Base-by-base conservation (phyloP, 257 asterid species). In the Solanum sitiens region DNA sequence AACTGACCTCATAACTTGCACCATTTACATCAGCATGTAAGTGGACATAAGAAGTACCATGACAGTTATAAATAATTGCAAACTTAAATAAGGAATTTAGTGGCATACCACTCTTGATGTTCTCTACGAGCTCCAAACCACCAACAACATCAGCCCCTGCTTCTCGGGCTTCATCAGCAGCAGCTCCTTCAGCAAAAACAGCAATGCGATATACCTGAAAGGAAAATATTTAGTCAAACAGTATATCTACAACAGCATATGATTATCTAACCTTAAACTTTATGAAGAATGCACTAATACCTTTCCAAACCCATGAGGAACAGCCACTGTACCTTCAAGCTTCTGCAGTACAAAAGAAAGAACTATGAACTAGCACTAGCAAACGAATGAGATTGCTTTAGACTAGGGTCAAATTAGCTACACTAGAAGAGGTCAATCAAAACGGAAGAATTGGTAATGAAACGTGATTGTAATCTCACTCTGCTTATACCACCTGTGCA, bases 151-250 rank as follows among this genome's bases (percentile, higher is more conserved):
- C 94, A 73, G 99, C 99, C 85, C 99, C 98, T 11, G 99, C 98
- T 21, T 92, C 98, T 90, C 95, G 94, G 83, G 99, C 99, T 89
- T 97, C 98, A 87, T 92, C 98, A 87, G 98, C 99, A 86, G 95
- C 96, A 90, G 98, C 94, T 90, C 99, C 99, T 92, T 97, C 99
- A 73, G 99, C 99, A 92, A 97, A 97, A 87, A 93, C 99, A 92
- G 96, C 96, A 87, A 97, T 96, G 45, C 94, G 90, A 88, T 91
- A 92, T 84, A 94, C 91, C 99, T 97, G 91, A 89, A 61, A 89
- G 74, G 84, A 65, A 86, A 87, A 63, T 67, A 37, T 85, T 71
- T 87, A 50, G 92, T 91, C 87, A 91, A 89, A 86, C 65, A 87
- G 20, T 63, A 83, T 70, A 83, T 74, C 35, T 87, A 76, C 9